A percentile compares a stretch with the other conserved stretches of the same genome.
Conservation (phyloP, 2,329 filamentous ascomycete genomes). For the Xylariaceae sp. region DNA sequence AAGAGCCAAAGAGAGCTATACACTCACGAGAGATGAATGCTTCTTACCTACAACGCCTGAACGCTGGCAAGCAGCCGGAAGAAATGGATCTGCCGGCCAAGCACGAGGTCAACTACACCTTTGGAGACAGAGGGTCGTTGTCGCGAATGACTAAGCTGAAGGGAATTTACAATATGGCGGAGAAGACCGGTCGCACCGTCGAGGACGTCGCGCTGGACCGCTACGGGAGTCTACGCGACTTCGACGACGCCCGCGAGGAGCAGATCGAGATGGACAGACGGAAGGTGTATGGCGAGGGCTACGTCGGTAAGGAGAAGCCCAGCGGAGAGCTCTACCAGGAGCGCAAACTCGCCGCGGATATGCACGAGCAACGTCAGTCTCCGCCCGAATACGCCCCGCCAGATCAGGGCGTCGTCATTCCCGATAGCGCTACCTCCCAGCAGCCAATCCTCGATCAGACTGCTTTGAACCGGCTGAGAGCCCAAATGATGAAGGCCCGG, state of each 20-base stretch:
- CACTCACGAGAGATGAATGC: constrained; percentile 81
- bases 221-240: constrained; percentile 77
- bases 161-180: constrained; percentile 75
- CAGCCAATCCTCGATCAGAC: constrained; percentile 67
- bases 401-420: constrained; percentile 56
- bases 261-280: constrained; percentile 84
- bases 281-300: constrained; percentile 78
- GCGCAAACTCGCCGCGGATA: constrained; percentile 51
- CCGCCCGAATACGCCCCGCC: constrained; percentile 34
- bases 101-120: constrained; percentile 72
- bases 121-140: constrained; percentile 84
- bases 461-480: constrained; percentile 82
- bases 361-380: constrained; percentile 29
- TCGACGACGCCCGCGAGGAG: constrained; percentile 92
- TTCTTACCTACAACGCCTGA: constrained; percentile 58
- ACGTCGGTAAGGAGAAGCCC: constrained; percentile 81
- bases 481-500: constrained; percentile 94
- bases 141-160: constrained; percentile 98
- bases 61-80: constrained; percentile 53
- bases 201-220: constrained; percentile 82
- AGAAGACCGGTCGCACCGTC: constrained; percentile 67
- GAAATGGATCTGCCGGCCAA: constrained; percentile 53
- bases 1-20: constrained; percentile 67
- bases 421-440: constrained; percentile 49
- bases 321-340: constrained; percentile 83